Conservation (phyloP, 495 filamentous ascomycete genomes). For the Hapsidospora chrysogenum region DNA sequence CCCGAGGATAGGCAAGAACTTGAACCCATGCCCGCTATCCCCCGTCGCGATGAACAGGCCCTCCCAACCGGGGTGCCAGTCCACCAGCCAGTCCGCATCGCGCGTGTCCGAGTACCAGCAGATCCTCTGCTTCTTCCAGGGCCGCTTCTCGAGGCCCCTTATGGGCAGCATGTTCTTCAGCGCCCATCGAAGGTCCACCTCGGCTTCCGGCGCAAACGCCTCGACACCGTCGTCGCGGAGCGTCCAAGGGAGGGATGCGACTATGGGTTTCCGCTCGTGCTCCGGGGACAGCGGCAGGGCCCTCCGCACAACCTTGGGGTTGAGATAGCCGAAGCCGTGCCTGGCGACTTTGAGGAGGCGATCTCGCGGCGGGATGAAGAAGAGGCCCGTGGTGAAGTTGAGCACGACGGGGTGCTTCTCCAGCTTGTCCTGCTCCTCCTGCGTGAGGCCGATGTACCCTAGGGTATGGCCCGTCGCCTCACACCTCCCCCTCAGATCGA, state of each 20-base stretch:
- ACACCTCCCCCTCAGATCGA: conserved; percentile 63
- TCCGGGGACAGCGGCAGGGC: conserved; percentile 22
- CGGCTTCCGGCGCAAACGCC: conserved; percentile 40
- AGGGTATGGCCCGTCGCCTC: conserved; percentile 68
- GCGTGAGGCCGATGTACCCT: conserved; percentile 54
- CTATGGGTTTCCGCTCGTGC: conserved; percentile 1
- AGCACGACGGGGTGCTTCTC: conserved; percentile 55
- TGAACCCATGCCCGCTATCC: conserved; percentile 75
- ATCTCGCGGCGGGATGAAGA: conserved; percentile 61
- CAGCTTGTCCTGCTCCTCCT: conserved; percentile 47
- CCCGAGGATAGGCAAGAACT: conserved; percentile 77
- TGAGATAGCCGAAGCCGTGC: conserved; percentile 69
- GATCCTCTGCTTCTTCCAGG: conserved; percentile 52
- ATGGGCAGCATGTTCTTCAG: conserved; percentile 45
- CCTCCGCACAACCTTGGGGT: conserved; percentile 32
- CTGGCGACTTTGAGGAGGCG: conserved; percentile 65
- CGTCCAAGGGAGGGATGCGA: conserved; percentile 31
- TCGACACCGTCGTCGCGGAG: conserved; percentile 21
- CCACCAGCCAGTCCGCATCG: conserved; percentile 63
- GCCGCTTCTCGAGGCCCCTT: conserved; percentile 34
- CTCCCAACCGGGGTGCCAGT: conserved; percentile 50
- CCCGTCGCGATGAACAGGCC: conserved; percentile 70
- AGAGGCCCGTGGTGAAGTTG: conserved; percentile 66
- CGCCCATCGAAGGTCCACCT: conserved; percentile 40
- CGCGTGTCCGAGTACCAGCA: conserved; percentile 88